A percentile compares a stretch with the other conserved stretches of the same genome.
Evolutionary conservation across 2,329 filamentous ascomycete species (phyloP).

Genomic region (Meredithiella fracta): DNA sequence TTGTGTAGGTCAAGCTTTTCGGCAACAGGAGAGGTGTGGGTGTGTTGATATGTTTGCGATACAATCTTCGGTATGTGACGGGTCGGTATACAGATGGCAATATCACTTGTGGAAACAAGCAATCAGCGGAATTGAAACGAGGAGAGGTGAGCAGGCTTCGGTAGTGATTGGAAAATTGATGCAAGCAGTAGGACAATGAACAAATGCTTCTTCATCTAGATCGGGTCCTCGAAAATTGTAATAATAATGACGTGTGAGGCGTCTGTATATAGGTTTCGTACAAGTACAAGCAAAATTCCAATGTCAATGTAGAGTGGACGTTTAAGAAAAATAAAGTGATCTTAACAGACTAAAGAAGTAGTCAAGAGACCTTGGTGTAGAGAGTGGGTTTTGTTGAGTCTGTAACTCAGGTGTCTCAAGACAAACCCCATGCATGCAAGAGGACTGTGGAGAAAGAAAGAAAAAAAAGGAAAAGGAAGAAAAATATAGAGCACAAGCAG

Average conservation of each 20-base stretch:
- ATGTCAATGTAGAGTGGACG: too few species aligned
- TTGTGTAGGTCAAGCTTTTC: neutral
- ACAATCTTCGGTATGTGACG: neutral
- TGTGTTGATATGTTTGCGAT: neutral
- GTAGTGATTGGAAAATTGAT: neutral
- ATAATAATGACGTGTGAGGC: too few species aligned
- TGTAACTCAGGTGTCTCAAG: slow-evolving; percentile 3
- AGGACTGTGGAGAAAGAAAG: neutral
- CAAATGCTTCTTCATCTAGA: too few species aligned
- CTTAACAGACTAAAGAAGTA: neutral
- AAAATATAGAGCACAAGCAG: neutral
- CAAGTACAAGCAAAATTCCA: too few species aligned
- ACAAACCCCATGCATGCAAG: neutral
- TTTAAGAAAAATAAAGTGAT: neutral
- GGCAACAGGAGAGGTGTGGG: neutral
- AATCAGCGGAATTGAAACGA: neutral
- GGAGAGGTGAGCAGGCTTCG: neutral
- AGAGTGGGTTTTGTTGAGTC: neutral
- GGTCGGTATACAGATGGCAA: neutral
- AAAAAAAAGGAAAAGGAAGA: slow-evolving; percentile 6
- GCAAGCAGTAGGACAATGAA: too few species aligned
- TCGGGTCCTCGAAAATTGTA: too few species aligned
- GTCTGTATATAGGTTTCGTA: too few species aligned
- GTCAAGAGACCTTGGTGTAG: neutral
- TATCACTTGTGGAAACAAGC: neutral